These are phyloP conservation scores for Petunia secreta DNA, from an alignment of 257 asterid genomes.

Conservation along the genomic window DNA sequence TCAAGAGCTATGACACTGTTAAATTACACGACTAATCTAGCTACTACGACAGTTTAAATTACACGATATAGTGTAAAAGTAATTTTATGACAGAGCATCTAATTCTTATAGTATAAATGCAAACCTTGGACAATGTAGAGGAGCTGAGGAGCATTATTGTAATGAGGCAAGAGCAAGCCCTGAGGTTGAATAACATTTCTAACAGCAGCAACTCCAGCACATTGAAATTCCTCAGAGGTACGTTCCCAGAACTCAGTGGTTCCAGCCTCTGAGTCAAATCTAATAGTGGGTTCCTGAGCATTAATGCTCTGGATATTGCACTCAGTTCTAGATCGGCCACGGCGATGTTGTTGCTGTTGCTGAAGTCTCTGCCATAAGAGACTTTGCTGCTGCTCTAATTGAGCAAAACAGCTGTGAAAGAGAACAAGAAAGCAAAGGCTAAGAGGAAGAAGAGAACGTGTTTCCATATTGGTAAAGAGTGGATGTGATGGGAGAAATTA, in stretches of 20 bases:
- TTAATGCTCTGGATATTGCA: conserved; percentile 50
- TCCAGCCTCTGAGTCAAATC: conserved; percentile 50
- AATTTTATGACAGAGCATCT: too few species aligned
- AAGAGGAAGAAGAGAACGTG: conserved; percentile 23
- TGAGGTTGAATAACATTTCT: conserved; percentile 45
- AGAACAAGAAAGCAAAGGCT: conserved; percentile 29
- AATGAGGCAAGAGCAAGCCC: conserved; percentile 58
- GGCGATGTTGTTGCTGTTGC: conserved; percentile 53
- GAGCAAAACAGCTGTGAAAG: conserved; percentile 38
- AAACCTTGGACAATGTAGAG: conserved; percentile 52
- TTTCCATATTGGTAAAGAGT: neutral
- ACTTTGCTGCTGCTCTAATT: conserved; percentile 41
- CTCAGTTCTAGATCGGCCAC: conserved; percentile 44
- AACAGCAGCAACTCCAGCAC: conserved; percentile 52
- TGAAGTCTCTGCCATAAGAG: conserved; percentile 35
- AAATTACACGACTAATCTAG: too few species aligned
- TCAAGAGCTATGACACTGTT: too few species aligned
- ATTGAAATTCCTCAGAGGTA: conserved; percentile 37
- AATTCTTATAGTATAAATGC: neutral
- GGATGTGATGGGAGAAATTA: neutral
- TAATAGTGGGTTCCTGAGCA: conserved; percentile 44
- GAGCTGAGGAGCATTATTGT: conserved; percentile 54
- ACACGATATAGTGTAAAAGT: too few species aligned
- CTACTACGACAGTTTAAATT: too few species aligned
- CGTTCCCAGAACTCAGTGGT: conserved; percentile 47